Evolutionary conservation across 2,329 filamentous ascomycete genomes (phyloP), one percentile per base, ranked within the genome.

Genomic region (Clonostachys rhizophaga): DNA sequence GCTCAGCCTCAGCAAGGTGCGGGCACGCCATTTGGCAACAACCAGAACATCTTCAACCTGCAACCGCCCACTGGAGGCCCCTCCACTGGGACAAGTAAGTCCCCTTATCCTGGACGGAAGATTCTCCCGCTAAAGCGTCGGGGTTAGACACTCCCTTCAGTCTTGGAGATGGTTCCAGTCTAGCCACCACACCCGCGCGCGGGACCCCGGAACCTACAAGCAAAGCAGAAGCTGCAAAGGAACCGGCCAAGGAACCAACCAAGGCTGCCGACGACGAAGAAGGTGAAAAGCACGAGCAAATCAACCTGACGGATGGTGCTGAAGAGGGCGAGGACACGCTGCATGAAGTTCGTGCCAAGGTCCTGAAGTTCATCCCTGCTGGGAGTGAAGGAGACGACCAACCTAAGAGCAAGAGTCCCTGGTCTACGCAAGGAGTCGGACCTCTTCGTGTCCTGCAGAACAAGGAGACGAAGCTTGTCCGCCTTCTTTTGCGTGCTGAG

Each of bases 321-420:
- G 86, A 91, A 62, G 84, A 87, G 60, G 78, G 89, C 48, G 89
- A 94, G 62, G 76, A 81, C 34, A 71, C 84, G 36, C 62, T 91
- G 17, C 78, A 87, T 61, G 85, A 92, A 59, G 76, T 86, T 13
- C 80, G 84, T 20, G 83, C 84, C 41, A 89, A 89, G 64, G 85
- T 81, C 12, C 67, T 85, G 52, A 85, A 86, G 61, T 80, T 82
- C 55, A 67, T 75, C 39, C 66, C 71, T 13, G 67, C 71, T 8
- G 65, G 67, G 6, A 75, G 75, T 13, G 71, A 74, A n/a, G 69
- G 71, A 24, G 61, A 57, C 5, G 68, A 66, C 45, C 68, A 68
- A 59, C 55, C 62, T 44, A 75, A 75, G 56, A 68, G 66, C n/a
- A 72, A 76, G 57, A 79, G 71, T 45, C 73, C 76, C 2, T 95